Conservation (phyloP, 495 filamentous ascomycete genomes). For the Xylaria nigripes region DNA sequence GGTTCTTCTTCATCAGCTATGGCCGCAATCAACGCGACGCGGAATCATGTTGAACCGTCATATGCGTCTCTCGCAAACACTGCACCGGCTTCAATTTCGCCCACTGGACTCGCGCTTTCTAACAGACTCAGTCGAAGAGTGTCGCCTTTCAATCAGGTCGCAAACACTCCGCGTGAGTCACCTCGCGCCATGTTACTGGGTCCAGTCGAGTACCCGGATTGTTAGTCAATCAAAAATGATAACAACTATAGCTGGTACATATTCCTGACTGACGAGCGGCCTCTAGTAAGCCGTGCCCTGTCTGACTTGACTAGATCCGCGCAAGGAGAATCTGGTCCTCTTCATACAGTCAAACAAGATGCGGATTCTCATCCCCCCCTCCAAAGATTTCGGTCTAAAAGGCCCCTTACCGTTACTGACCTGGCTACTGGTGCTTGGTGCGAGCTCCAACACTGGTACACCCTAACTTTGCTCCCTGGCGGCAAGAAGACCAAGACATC, state of each 20-base stretch:
- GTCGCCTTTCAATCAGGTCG: constrained; percentile 9
- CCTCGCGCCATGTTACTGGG: constrained; percentile 8
- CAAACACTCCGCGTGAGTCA: background rate
- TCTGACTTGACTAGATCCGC: constrained; percentile 9
- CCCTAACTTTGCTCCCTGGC: constrained; percentile 55
- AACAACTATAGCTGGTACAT: background rate
- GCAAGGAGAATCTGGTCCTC: background rate
- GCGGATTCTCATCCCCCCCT: constrained; percentile 36
- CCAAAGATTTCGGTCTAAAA: constrained; percentile 70
- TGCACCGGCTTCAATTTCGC: background rate
- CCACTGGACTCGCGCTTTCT: background rate
- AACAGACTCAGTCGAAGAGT: background rate
- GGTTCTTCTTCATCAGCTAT: background rate
- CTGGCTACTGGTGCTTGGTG: constrained; percentile 87
- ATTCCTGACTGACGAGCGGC: constrained; percentile 53
- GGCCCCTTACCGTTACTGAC: constrained; percentile 84
- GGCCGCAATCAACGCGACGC: background rate
- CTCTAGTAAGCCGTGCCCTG: constrained; percentile 53
- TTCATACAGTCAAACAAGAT: background rate
- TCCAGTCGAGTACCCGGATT: constrained; percentile 36
- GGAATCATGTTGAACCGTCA: background rate
- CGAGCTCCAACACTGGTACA: constrained; percentile 89
- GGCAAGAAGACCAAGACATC: constrained; percentile 65
- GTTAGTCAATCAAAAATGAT: constrained; percentile 27
- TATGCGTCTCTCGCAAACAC: background rate